Evolutionary conservation across 2,329 filamentous ascomycete genomes (phyloP).

Genomic region (Xylaria digitata): DNA sequence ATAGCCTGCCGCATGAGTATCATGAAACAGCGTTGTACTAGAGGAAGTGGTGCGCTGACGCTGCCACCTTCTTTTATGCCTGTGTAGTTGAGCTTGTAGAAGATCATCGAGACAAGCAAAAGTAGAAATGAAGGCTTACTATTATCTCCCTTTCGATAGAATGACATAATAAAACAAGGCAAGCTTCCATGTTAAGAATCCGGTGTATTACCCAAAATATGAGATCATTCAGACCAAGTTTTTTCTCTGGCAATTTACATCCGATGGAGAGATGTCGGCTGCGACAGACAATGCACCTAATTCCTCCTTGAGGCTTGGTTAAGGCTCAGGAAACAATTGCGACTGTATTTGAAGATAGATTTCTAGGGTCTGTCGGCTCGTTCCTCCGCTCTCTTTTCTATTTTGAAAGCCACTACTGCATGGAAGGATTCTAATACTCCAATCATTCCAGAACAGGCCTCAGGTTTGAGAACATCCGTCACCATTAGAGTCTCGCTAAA

Average conservation of each 20-base stretch:
- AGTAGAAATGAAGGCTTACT: too few relatives aligned
- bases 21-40: constrained; percentile 25
- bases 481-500: constrained; percentile 18
- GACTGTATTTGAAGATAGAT: neutral
- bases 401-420: constrained; percentile 5
- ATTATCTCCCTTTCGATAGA: too few relatives aligned
- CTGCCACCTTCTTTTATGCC: constrained; percentile 1
- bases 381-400: neutral
- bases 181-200: too few relatives aligned
- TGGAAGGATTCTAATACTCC: constrained; percentile 13
- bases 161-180: too few relatives aligned
- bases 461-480: constrained; percentile 15
- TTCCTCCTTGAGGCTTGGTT: constrained; percentile 29
- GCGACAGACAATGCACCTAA: constrained; percentile 13
- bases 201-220: too few relatives aligned
- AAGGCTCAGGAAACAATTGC: constrained; percentile 13
- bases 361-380: neutral
- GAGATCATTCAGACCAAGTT: neutral
- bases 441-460: neutral
- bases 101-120: constrained; percentile 3
- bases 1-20: constrained; percentile 25
- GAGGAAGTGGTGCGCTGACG: constrained; percentile 17
- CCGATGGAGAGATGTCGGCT: neutral
- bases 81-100: neutral
- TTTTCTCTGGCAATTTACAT: neutral